phyloP scores from a whole-genome alignment of 208 protist genomes.

The Acanthamoeba polyphaga region DNA sequence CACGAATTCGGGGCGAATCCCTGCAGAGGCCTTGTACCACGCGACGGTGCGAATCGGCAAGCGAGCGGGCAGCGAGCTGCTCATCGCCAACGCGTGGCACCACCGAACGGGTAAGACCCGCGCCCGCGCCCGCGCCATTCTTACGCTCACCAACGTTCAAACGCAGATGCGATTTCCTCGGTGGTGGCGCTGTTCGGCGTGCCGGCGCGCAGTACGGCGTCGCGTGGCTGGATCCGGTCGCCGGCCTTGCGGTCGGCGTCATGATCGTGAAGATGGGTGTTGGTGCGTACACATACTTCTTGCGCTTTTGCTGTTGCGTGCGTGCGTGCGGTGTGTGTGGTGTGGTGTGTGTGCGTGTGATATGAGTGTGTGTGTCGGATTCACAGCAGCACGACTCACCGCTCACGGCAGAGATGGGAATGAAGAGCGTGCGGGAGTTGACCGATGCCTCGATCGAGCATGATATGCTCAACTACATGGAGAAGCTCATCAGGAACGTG shows the following conservation, averaged over 20 bases:
- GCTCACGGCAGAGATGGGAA: not conserved
- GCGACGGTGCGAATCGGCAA: slow-evolving; percentile 19
- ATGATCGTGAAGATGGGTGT: slow-evolving; percentile 65
- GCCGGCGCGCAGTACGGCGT: not conserved
- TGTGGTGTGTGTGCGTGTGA: too few relatives aligned
- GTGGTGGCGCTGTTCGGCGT: slow-evolving; percentile 50
- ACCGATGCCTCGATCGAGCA: slow-evolving; percentile 1
- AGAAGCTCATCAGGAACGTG: not conserved
- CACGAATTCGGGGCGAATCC: not conserved
- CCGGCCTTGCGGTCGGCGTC: slow-evolving; percentile 33
- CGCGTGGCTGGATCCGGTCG: slow-evolving; percentile 35
- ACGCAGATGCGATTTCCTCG: slow-evolving; percentile 47
- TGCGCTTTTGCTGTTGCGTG: too few relatives aligned
- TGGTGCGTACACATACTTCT: not conserved
- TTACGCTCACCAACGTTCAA: not conserved
- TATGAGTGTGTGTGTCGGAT: too few relatives aligned
- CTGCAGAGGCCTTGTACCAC: slow-evolving; percentile 65
- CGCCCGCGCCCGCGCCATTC: not conserved
- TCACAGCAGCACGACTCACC: not conserved
- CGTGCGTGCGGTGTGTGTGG: too few relatives aligned
- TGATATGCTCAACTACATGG: slow-evolving; percentile 47
- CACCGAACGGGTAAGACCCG: slow-evolving; percentile 4
- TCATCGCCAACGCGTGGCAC: slow-evolving; percentile 73
- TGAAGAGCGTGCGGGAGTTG: slow-evolving; percentile 17
- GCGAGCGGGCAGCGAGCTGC: not conserved